phyloP scores from a whole-genome alignment of 805 yeast genomes.

The Saturnispora halmiae region DNA sequence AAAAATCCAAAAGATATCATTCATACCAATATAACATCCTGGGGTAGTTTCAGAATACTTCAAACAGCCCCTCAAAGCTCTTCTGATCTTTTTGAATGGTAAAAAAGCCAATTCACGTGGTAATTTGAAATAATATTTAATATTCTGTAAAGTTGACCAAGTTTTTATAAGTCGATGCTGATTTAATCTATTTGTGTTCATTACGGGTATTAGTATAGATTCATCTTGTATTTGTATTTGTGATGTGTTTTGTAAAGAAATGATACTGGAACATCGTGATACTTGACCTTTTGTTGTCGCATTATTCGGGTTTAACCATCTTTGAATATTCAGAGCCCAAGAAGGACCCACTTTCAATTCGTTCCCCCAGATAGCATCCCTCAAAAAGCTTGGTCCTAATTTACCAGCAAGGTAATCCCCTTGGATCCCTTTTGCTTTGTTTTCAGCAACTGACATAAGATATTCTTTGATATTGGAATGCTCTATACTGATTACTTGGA shows the following conservation, averaged over 20 bases:
- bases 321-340: constrained; percentile 14
- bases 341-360: constrained; percentile 19
- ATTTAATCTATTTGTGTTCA: background rate
- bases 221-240: background rate
- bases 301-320: background rate
- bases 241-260: background rate
- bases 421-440: background rate
- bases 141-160: constrained; percentile 16
- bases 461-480: constrained; percentile 11
- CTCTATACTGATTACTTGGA: constrained; percentile 7
- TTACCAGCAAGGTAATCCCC: constrained; percentile 24
- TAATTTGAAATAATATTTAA: constrained; percentile 20
- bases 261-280: background rate
- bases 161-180: constrained; percentile 2
- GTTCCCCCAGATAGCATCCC: constrained; percentile 12
- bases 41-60: constrained; percentile 10
- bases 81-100: constrained; percentile 18
- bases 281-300: background rate
- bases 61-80: constrained; percentile 14
- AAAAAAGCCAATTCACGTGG: constrained; percentile 19
- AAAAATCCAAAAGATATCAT: constrained; percentile 10
- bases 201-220: constrained; percentile 3
- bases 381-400: constrained; percentile 17
- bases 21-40: background rate
- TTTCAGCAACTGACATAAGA: constrained; percentile 14